Evolutionary conservation across 306 rosid genomes (phyloP), one percentile per base, ranked within the genome.

Genomic region (Pachyrhizus erosus): DNA sequence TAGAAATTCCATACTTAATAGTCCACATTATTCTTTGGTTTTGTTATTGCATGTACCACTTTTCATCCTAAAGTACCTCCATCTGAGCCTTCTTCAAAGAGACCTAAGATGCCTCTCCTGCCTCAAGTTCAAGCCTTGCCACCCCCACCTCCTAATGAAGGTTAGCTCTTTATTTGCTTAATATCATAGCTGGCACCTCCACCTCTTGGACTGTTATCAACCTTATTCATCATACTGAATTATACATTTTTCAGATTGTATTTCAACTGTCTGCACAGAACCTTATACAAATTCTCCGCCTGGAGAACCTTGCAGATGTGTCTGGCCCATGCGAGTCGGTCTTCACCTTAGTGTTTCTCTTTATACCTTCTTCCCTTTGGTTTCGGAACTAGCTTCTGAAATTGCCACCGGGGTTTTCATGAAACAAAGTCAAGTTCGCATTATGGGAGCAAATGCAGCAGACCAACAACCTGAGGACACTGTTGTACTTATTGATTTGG

Each of bases 371-470:
- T 94, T 94, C 82, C 98, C 98, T 27, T 79, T 94, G 80, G 98
- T 92, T 70, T 62, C 96, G 31, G 97, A 90, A 88, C 89, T 94
- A 29, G 97, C 97, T 49, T 76, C 85, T 72, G 98, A 94, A 88
- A 83, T 89, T 79, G 81, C 94, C 48, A 52, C 81, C 1, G 92
- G 91, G 46, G 89, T 90, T 87, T 90, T 88, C 73, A 83, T 94
- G 91, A 87, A 90, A 73, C 93, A 87, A 90, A 90, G 94, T 75
- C 98, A 94, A 89, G 92, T 94, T 67, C 92, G 93, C 61, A 87
- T 94, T 67, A 90, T 90, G 74, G 98, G 96, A 82, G 98, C 98
- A 76, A 94, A 89, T 84, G 92, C 91, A 51, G 97, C 94, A 80
- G 79, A 66, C 86, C 89, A 91, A 84, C 88, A 87, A 86, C 87